Conservation (phyloP, 495 filamentous ascomycete species). For the Poronia punctata region DNA sequence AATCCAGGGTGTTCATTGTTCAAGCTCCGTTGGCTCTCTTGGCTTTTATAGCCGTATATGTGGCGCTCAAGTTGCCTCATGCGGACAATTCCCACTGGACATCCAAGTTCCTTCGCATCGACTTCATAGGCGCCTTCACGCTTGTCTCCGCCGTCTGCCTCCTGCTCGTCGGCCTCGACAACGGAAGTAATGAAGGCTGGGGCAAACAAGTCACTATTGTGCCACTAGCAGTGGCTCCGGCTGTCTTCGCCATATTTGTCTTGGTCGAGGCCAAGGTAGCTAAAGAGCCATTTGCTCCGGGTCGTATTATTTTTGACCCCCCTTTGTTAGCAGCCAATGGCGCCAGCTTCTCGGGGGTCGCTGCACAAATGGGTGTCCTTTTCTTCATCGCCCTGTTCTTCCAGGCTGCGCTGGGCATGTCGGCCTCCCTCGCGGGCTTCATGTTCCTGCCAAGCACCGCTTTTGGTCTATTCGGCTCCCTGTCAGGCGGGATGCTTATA, state of each 20-base stretch:
- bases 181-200: conserved; percentile 72
- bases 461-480: conserved; percentile 56
- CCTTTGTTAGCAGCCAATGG: conserved; percentile 61
- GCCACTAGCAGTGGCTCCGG: conserved; percentile 49
- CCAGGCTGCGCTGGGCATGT: conserved; percentile 64
- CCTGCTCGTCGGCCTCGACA: conserved; percentile 70
- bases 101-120: conserved; percentile 58
- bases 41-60: conserved; percentile 57
- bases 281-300: conserved; percentile 70
- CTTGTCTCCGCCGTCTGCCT: conserved; percentile 65
- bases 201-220: conserved; percentile 49
- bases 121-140: conserved; percentile 68
- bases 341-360: conserved; percentile 72
- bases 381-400: conserved; percentile 80
- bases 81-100: conserved; percentile 38
- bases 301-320: conserved; percentile 65
- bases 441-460: conserved; percentile 61
- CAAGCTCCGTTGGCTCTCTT: conserved; percentile 65
- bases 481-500: conserved; percentile 67
- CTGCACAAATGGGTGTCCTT: conserved; percentile 53
- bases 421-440: conserved; percentile 58
- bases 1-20: conserved; percentile 57
- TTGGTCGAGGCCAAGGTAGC: conserved; percentile 67
- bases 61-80: conserved; percentile 56
- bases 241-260: conserved; percentile 61